These are phyloP conservation scores for Gamsiella multidivaricata DNA, from an alignment of 192 early-diverging fungal species.

Conservation along the genomic window DNA sequence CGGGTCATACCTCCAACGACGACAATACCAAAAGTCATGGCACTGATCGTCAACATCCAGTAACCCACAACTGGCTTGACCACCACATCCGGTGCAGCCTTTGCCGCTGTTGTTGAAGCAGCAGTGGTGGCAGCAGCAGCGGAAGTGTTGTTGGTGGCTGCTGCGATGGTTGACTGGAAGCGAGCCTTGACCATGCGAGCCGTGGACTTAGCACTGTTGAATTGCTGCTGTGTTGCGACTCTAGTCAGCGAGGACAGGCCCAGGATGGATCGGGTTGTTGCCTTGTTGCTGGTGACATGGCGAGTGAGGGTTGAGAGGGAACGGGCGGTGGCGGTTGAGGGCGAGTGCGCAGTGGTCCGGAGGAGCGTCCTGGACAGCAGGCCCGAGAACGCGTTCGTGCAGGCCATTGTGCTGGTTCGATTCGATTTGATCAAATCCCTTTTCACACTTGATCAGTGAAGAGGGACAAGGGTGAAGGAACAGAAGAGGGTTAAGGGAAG, in stretches of 20 bases:
- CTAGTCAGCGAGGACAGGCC: background rate
- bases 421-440: background rate
- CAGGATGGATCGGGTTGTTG: background rate
- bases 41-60: constrained; percentile 91
- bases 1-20: constrained; percentile 95
- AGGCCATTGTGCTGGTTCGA: constrained; percentile 17
- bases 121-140: constrained; percentile 5
- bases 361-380: constrained; percentile 37
- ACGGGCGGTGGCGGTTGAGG: constrained; percentile 4
- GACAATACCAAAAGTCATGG: constrained; percentile 92
- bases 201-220: background rate
- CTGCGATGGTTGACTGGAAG: constrained; percentile 39
- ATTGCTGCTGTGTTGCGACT: constrained; percentile 5
- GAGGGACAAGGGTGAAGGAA: background rate
- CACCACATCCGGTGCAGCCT: constrained; percentile 12
- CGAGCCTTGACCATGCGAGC: constrained; percentile 39
- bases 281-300: constrained; percentile 3
- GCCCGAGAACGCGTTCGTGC: constrained; percentile 46
- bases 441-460: background rate
- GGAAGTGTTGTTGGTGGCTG: background rate
- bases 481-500: background rate
- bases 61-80: constrained; percentile 82
- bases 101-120: constrained; percentile 1
- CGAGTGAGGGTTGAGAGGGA: constrained; percentile 12
- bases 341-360: constrained; percentile 30